Percentiles rank a stretch among this genome's conserved stretches.
These are phyloP conservation scores for Boehmeria nivea DNA, from an alignment of 306 rosid species.

Conservation along the genomic window DNA sequence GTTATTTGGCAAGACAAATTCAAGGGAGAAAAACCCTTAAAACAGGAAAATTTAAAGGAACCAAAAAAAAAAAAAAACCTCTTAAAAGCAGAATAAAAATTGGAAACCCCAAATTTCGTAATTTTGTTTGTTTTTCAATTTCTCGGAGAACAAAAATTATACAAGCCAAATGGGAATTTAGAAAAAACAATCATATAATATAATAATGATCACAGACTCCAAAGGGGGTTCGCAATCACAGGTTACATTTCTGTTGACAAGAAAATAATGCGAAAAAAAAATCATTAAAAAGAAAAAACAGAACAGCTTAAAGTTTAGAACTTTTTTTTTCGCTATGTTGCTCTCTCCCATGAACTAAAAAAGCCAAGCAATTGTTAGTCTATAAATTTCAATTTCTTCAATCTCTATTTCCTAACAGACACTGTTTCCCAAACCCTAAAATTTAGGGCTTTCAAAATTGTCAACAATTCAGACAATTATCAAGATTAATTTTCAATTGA, in stretches of 20 bases:
- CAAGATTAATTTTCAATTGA: not conserved
- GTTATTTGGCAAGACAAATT: too few species aligned
- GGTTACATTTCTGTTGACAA: too few species aligned
- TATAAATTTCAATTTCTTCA: not conserved
- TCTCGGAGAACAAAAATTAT: too few species aligned
- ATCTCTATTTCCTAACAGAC: not conserved
- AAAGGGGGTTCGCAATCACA: too few species aligned
- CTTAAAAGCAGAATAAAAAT: too few species aligned
- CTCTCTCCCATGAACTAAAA: not conserved
- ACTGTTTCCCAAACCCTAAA: conserved; percentile 5
- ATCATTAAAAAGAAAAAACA: too few species aligned
- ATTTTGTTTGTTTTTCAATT: not conserved
- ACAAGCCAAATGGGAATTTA: too few species aligned
- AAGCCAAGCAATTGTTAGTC: too few species aligned
- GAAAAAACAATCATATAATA: too few species aligned
- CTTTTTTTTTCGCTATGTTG: not conserved
- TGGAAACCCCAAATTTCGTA: not conserved
- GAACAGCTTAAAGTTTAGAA: too few species aligned
- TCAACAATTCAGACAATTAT: not conserved
- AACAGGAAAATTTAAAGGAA: not conserved
- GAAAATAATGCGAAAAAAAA: not conserved
- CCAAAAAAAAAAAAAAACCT: too few species aligned
- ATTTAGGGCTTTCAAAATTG: not conserved
- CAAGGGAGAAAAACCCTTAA: not conserved
- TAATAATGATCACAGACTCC: too few species aligned